phyloP scores from a whole-genome alignment of 2,329 filamentous ascomycete species.

The Sporothrix brunneoviolacea region DNA sequence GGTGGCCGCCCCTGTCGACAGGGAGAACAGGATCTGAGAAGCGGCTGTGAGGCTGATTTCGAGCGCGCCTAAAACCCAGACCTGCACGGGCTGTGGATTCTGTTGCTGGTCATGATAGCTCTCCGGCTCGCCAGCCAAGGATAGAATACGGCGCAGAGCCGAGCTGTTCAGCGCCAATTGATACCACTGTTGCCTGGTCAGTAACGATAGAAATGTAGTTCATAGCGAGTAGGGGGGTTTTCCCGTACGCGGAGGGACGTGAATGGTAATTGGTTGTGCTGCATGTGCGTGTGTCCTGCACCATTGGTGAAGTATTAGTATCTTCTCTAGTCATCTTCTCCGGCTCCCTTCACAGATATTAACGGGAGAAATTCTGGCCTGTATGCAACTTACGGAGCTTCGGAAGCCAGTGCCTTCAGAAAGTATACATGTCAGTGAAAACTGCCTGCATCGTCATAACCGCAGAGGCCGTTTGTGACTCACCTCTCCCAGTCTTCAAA shows the following conservation, averaged over 20 bases:
- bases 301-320: neutral
- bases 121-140: neutral
- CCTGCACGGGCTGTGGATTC: neutral
- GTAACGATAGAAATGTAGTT: neutral
- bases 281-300: neutral
- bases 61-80: neutral
- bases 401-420: too few relatives aligned
- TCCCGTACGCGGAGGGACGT: neutral
- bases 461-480: too few relatives aligned
- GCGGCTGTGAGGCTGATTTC: constrained; percentile 2
- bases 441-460: neutral
- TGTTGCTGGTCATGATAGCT: neutral
- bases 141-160: neutral
- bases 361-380: neutral
- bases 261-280: constrained; percentile 7
- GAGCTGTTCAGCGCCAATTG: constrained; percentile 3
- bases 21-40: neutral
- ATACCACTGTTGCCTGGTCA: neutral
- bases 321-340: too few relatives aligned
- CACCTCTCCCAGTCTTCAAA: constrained; percentile 8
- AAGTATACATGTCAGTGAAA: too few relatives aligned
- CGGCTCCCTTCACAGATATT: too few relatives aligned
- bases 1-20: neutral
- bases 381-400: neutral
- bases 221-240: too few relatives aligned